Conservation (phyloP, 2,329 filamentous ascomycete species). For the Clonostachys rhizophaga region DNA sequence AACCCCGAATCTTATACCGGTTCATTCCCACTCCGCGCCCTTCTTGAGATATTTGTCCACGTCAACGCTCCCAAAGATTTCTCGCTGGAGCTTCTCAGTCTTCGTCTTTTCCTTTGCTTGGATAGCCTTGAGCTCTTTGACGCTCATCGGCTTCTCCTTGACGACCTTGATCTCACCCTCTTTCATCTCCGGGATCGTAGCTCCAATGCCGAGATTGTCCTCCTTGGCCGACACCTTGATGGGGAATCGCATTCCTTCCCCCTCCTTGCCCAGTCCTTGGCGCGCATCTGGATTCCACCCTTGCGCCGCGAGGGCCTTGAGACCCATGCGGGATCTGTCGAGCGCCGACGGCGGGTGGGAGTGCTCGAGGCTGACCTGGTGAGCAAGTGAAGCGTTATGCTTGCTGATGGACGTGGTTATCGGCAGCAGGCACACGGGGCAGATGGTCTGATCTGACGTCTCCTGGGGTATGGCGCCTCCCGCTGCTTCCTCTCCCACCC, state of each 20-base stretch:
- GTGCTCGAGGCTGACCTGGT: slow-evolving; percentile 66
- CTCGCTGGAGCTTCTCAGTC: slow-evolving; percentile 57
- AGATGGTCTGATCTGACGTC: slow-evolving; percentile 10
- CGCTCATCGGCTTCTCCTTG: slow-evolving; percentile 52
- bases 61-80: slow-evolving; percentile 74
- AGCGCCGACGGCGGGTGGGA: slow-evolving; percentile 69
- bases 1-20: too few relatives aligned
- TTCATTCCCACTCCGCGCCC: too few relatives aligned
- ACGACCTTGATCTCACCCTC: slow-evolving; percentile 33
- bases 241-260: slow-evolving; percentile 71
- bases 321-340: slow-evolving; percentile 65
- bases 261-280: slow-evolving; percentile 63
- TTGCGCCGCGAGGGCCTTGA: slow-evolving; percentile 59
- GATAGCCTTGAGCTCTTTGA: slow-evolving; percentile 63
- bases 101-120: slow-evolving; percentile 58
- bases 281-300: slow-evolving; percentile 75
- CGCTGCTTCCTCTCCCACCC: not conserved
- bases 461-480: slow-evolving; percentile 4
- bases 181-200: slow-evolving; percentile 34
- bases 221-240: slow-evolving; percentile 69
- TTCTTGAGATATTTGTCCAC: slow-evolving; percentile 64
- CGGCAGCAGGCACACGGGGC: slow-evolving; percentile 27
- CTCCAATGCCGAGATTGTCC: slow-evolving; percentile 70
- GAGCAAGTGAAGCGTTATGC: slow-evolving; percentile 62
- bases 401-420: slow-evolving; percentile 20